Evolutionary conservation across 2,329 filamentous ascomycete genomes (phyloP).

Genomic region (Blastomyces emzantsi): DNA sequence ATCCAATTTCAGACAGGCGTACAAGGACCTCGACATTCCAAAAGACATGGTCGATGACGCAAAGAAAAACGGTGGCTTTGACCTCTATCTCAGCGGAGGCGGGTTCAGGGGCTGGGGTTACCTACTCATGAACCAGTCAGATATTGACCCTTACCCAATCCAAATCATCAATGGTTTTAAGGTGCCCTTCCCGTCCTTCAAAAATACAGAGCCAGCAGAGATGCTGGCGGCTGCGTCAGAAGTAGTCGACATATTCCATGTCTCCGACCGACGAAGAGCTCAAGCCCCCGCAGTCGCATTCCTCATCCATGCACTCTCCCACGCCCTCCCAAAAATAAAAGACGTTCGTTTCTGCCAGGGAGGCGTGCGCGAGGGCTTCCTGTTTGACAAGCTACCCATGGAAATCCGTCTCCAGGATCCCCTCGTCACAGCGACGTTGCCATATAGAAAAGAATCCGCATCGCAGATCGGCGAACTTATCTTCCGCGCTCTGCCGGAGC

Average conservation of each 20-base stretch:
- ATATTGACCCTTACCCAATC: constrained; percentile 69
- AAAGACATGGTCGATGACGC: constrained; percentile 39
- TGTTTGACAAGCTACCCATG: constrained; percentile 60
- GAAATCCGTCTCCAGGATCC: constrained; percentile 57
- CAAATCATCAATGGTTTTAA: constrained; percentile 72
- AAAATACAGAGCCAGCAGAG: constrained; percentile 41
- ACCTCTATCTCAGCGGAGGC: constrained; percentile 78
- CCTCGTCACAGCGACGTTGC: constrained; percentile 51
- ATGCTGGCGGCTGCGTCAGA: constrained; percentile 31
- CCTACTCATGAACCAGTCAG: constrained; percentile 71
- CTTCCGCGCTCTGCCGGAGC: constrained; percentile 37
- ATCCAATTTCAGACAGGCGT: constrained; percentile 51
- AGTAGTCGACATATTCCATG: constrained; percentile 49
- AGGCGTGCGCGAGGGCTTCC: constrained; percentile 73
- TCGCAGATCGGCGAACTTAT: constrained; percentile 43
- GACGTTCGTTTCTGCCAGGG: constrained; percentile 77
- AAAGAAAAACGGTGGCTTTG: constrained; percentile 44
- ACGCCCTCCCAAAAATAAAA: constrained; percentile 60
- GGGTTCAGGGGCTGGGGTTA: constrained; percentile 89
- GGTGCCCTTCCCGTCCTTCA: constrained; percentile 49
- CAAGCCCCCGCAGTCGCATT: constrained; percentile 80
- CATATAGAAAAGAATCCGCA: constrained; percentile 44
- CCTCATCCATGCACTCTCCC: constrained; percentile 65
- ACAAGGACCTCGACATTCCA: constrained; percentile 50
- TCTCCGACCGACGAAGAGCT: constrained; percentile 66